These are phyloP conservation scores for Corylus heterophylla DNA, from an alignment of 306 rosid species.

Conservation along the genomic window DNA sequence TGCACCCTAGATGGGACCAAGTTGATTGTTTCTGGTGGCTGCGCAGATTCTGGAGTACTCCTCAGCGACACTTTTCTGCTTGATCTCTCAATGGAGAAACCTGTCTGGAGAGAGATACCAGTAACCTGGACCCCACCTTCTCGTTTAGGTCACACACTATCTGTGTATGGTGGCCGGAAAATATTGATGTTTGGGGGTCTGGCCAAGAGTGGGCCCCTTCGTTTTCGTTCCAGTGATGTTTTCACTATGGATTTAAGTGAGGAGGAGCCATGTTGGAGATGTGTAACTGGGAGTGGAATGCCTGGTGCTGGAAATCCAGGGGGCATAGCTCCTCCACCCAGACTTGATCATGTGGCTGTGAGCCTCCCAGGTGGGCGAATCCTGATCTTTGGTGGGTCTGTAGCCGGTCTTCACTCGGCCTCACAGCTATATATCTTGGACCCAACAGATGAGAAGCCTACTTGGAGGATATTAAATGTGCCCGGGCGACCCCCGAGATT, in stretches of 20 bases:
- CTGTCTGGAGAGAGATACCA: conserved; percentile 97
- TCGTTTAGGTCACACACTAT: conserved; percentile 89
- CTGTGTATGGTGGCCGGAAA: conserved; percentile 98
- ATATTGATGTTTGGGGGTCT: conserved; percentile 99
- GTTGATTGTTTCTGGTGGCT: conserved; percentile 98
- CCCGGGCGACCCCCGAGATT: conserved; percentile 95
- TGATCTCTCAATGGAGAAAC: conserved; percentile 97
- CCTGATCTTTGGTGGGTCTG: conserved; percentile 96
- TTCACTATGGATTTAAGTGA: conserved; percentile 96
- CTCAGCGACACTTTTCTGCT: conserved; percentile 95
- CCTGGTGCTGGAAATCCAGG: conserved; percentile 99
- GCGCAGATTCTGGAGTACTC: conserved; percentile 98
- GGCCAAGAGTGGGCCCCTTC: conserved; percentile 97
- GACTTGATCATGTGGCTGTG: conserved; percentile 98
- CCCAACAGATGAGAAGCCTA: conserved; percentile 96
- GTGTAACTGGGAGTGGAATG: conserved; percentile 94
- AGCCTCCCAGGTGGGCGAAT: conserved; percentile 98
- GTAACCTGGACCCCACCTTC: conserved; percentile 98
- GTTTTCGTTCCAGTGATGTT: conserved; percentile 95
- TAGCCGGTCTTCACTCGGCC: conserved; percentile 99
- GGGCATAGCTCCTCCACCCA: conserved; percentile 97
- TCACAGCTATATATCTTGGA: conserved; percentile 95
- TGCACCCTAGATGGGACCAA: conserved; percentile 98
- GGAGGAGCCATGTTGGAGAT: conserved; percentile 98
- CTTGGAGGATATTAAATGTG: conserved; percentile 94